Evolutionary conservation across 768 basidiomycete species (phyloP).

Genomic region (Lactifluus piperatus): DNA sequence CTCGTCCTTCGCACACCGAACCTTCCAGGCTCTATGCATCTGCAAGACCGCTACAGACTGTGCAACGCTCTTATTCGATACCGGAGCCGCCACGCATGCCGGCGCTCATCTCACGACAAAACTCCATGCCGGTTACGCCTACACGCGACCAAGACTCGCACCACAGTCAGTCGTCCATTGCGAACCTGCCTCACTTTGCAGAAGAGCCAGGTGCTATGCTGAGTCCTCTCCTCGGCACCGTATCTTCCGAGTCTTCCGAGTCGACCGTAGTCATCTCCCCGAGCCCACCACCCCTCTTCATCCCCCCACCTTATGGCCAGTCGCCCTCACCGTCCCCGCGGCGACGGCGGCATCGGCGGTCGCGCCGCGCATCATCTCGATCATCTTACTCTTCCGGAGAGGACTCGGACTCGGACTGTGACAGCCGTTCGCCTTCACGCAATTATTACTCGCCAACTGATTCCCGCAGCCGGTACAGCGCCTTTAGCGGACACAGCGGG

Average conservation of each 20-base stretch:
- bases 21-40: slow-evolving; percentile 4
- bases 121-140: slow-evolving; percentile 13
- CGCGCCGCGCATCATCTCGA: slow-evolving; percentile 53
- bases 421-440: not conserved
- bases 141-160: not conserved
- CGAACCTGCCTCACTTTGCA: slow-evolving; percentile 22
- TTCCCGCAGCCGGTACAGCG: slow-evolving; percentile 3
- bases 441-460: slow-evolving; percentile 5
- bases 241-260: slow-evolving; percentile 11
- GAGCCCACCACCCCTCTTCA: slow-evolving; percentile 27
- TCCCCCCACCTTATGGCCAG: slow-evolving; percentile 33
- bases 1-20: not conserved
- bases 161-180: slow-evolving; percentile 5
- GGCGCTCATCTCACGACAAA: slow-evolving; percentile 7
- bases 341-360: slow-evolving; percentile 27
- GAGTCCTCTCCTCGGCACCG: slow-evolving; percentile 24
- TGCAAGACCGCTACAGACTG: not conserved
- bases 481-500: not conserved
- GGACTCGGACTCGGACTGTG: slow-evolving; percentile 5
- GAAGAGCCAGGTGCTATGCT: slow-evolving; percentile 26
- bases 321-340: slow-evolving; percentile 25
- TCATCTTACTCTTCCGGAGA: slow-evolving; percentile 5
- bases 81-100: slow-evolving; percentile 2
- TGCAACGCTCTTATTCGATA: slow-evolving; percentile 17
- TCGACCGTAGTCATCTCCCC: slow-evolving; percentile 22